These are phyloP conservation scores for Hypoxylon rickii DNA, from an alignment of 495 filamentous ascomycete species.

Conservation along the genomic window DNA sequence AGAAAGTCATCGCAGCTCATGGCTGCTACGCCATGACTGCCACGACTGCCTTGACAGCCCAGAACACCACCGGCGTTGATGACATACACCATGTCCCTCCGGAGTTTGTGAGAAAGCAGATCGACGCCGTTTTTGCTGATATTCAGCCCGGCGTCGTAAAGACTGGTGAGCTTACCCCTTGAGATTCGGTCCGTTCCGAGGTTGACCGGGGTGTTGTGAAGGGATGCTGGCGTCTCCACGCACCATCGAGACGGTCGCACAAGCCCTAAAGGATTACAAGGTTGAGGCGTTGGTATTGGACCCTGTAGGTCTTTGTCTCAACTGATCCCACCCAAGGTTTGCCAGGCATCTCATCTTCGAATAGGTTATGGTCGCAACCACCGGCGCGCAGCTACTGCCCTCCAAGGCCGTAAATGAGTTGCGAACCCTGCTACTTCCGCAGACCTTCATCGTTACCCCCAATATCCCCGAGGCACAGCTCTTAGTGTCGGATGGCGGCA, in stretches of 20 bases:
- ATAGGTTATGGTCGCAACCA: slow-evolving; percentile 92
- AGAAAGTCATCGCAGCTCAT: slow-evolving; percentile 91
- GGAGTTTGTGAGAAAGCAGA: slow-evolving; percentile 79
- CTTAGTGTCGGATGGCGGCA: slow-evolving; percentile 65
- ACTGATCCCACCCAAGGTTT: neutral
- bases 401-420: slow-evolving; percentile 67
- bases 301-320: slow-evolving; percentile 61
- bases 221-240: slow-evolving; percentile 88
- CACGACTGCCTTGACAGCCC: slow-evolving; percentile 93
- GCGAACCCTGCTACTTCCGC: slow-evolving; percentile 69
- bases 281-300: slow-evolving; percentile 75
- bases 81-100: slow-evolving; percentile 81
- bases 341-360: slow-evolving; percentile 7
- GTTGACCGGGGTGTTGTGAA: slow-evolving; percentile 41
- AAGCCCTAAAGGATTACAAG: slow-evolving; percentile 63
- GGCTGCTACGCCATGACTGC: slow-evolving; percentile 94
- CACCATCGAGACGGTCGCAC: slow-evolving; percentile 75
- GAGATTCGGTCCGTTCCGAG: neutral
- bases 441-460: slow-evolving; percentile 82
- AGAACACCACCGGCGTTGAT: slow-evolving; percentile 85
- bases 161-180: slow-evolving; percentile 62
- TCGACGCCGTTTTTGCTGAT: slow-evolving; percentile 81
- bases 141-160: slow-evolving; percentile 90
- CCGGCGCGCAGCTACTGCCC: slow-evolving; percentile 76
- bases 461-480: slow-evolving; percentile 88